These are phyloP conservation scores for Batrachochytrium dendrobatidis DNA, from an alignment of 371 early-diverging fungal species.

Conservation along the genomic window DNA sequence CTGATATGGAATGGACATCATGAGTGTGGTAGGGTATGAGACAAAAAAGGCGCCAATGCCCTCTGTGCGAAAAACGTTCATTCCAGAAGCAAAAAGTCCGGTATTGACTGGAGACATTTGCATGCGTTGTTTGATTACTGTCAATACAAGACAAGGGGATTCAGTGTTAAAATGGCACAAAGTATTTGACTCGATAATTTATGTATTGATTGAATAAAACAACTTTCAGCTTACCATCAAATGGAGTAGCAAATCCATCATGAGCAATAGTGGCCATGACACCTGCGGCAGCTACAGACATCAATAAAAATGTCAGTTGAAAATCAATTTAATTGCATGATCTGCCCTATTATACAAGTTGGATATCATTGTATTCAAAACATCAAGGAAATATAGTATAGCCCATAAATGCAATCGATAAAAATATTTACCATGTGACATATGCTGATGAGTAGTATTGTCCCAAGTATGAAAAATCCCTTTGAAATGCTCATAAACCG, in stretches of 20 bases:
- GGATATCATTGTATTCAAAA: too few relatives aligned
- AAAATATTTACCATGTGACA: not conserved
- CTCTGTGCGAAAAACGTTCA: constrained; percentile 56
- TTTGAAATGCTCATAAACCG: constrained; percentile 87
- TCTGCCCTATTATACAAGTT: too few relatives aligned
- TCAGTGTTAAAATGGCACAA: not conserved
- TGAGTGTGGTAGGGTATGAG: constrained; percentile 83
- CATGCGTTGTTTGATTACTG: constrained; percentile 91
- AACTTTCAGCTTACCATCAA: constrained; percentile 62
- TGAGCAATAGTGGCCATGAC: constrained; percentile 82
- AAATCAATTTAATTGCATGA: not conserved
- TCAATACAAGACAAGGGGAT: not conserved
- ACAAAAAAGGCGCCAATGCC: constrained; percentile 82
- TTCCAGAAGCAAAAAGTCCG: constrained; percentile 59
- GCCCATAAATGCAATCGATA: too few relatives aligned
- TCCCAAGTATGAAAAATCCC: constrained; percentile 49
- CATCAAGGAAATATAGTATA: too few relatives aligned
- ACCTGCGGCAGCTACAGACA: constrained; percentile 59
- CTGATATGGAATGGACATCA: constrained; percentile 88
- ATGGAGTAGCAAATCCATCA: constrained; percentile 91
- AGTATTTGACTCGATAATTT: too few relatives aligned
- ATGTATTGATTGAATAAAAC: not conserved
- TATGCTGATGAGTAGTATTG: not conserved
- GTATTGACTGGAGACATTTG: constrained; percentile 56
- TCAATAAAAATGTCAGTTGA: not conserved